phyloP scores from a whole-genome alignment of 2,329 filamentous ascomycete genomes.

The Orbilia ellipsospora region DNA sequence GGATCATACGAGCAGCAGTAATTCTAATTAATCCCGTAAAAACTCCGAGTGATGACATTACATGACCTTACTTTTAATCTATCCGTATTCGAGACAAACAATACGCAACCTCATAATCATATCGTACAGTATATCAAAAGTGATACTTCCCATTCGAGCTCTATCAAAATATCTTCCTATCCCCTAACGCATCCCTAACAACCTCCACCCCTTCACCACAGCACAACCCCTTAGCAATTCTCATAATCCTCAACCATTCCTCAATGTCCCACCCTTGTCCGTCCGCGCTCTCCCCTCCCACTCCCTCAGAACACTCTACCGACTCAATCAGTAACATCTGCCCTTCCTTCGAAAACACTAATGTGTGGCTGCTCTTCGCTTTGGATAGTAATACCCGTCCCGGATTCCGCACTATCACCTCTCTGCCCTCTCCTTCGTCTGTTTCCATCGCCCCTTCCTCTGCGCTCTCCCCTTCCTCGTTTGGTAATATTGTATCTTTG shows the following conservation, averaged over 20 bases:
- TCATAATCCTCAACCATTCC: conserved; percentile 78
- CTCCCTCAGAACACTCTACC: conserved; percentile 37
- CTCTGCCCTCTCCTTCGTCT: conserved; percentile 13
- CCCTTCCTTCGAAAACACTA: conserved; percentile 56
- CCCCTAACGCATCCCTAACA: conserved; percentile 15
- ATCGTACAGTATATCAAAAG: neutral
- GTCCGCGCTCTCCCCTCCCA: conserved; percentile 48
- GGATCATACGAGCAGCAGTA: too few species aligned
- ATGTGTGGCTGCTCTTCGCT: conserved; percentile 44
- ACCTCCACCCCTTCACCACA: conserved; percentile 62
- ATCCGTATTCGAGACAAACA: neutral
- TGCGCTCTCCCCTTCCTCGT: conserved; percentile 20
- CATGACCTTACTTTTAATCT: conserved; percentile 30
- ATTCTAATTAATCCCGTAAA: neutral
- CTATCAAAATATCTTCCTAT: conserved; percentile 38
- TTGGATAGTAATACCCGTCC: conserved; percentile 36
- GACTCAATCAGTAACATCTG: conserved; percentile 58
- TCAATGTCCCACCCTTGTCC: conserved; percentile 73
- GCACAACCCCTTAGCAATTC: conserved; percentile 74
- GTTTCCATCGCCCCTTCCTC: conserved; percentile 28
- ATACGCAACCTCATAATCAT: neutral
- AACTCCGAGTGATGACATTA: conserved; percentile 19
- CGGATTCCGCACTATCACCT: conserved; percentile 37
- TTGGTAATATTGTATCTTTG: conserved; percentile 18
- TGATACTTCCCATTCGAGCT: neutral